phyloP scores from a whole-genome alignment of 345 rosid species.

The Citrus inodora region DNA sequence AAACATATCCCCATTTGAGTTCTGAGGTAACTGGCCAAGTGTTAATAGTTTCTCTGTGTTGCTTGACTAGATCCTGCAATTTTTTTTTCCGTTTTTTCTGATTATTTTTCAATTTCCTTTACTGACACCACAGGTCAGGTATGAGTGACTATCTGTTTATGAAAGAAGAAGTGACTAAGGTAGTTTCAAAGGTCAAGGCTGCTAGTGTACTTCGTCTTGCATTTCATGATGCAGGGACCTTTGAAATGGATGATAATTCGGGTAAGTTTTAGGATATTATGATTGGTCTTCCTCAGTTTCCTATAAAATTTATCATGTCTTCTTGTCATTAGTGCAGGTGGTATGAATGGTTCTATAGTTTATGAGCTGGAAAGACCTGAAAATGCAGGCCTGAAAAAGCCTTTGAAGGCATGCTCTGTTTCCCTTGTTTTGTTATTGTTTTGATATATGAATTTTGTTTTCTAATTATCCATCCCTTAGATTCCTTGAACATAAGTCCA shows the following conservation, averaged over 20 bases:
- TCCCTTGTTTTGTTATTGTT: not conserved
- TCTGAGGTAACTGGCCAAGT: not conserved
- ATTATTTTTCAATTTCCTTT: not conserved
- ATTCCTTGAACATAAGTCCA: constrained; percentile 8
- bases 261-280: constrained; percentile 30
- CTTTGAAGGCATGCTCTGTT: constrained; percentile 53
- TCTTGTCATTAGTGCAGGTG: constrained; percentile 48
- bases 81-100: not conserved
- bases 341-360: constrained; percentile 85
- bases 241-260: constrained; percentile 46
- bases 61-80: not conserved
- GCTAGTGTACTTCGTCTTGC: constrained; percentile 95
- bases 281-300: not conserved
- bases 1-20: not conserved
- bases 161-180: constrained; percentile 60
- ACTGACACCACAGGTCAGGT: constrained; percentile 32
- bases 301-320: not conserved
- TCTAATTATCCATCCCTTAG: not conserved
- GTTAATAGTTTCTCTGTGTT: not conserved
- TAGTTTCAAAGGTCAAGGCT: constrained; percentile 81
- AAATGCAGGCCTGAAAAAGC: constrained; percentile 78
- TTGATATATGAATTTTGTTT: not conserved
- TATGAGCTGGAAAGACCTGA: constrained; percentile 92
- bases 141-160: constrained; percentile 28
- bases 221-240: constrained; percentile 99